Evolutionary conservation across 805 yeast genomes (phyloP).

Genomic region (Kluyveromyces lactis): DNA sequence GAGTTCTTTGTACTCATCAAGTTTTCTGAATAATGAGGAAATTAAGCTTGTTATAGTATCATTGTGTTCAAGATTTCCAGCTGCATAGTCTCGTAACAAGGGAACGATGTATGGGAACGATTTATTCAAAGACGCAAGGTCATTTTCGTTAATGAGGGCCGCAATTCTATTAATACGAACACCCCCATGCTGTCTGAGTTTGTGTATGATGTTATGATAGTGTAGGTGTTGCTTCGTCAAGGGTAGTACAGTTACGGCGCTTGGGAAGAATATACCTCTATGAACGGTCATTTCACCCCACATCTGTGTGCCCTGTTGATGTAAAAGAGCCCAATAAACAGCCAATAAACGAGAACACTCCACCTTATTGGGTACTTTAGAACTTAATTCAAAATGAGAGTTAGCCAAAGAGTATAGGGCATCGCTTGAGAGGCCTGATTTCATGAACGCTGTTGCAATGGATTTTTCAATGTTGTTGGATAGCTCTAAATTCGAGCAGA

Average conservation of each 20-base stretch:
- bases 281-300: slow-evolving; percentile 34
- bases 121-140: slow-evolving; percentile 3
- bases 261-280: slow-evolving; percentile 30
- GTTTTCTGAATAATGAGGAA: slow-evolving; percentile 29
- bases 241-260: slow-evolving; percentile 39
- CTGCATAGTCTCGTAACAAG: slow-evolving; percentile 46
- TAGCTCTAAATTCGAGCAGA: slow-evolving; percentile 30
- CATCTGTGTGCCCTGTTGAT: slow-evolving; percentile 35
- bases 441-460: slow-evolving; percentile 20
- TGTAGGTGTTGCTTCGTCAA: slow-evolving; percentile 29
- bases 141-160: slow-evolving; percentile 12
- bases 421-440: slow-evolving; percentile 14
- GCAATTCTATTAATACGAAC: slow-evolving; percentile 21
- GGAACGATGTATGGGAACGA: slow-evolving; percentile 33
- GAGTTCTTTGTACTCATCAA: slow-evolving; percentile 19
- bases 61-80: slow-evolving; percentile 41
- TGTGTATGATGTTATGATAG: slow-evolving; percentile 28
- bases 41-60: slow-evolving; percentile 43
- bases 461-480: slow-evolving; percentile 17
- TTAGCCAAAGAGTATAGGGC: slow-evolving; percentile 22
- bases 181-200: slow-evolving; percentile 14
- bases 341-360: slow-evolving; percentile 33
- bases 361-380: slow-evolving; percentile 7
- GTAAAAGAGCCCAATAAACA: slow-evolving; percentile 41
- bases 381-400: slow-evolving; percentile 11